These are phyloP conservation scores for Waltiozyma sp. DNA, from an alignment of 1,139 yeast species.

Conservation along the genomic window DNA sequence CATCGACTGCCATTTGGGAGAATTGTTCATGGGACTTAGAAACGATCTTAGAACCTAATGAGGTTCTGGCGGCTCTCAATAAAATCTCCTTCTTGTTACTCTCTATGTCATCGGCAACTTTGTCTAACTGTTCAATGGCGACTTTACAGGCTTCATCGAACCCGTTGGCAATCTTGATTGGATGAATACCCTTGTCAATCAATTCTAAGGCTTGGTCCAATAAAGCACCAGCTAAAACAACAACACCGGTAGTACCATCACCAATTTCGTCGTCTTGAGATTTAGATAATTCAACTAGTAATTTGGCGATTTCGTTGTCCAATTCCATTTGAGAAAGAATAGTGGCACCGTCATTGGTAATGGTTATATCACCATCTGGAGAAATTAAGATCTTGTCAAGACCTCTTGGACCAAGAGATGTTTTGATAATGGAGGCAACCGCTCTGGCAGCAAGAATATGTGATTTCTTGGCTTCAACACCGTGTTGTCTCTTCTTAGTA, in stretches of 20 bases:
- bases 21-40: conserved; percentile 89
- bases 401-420: conserved; percentile 97
- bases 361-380: conserved; percentile 96
- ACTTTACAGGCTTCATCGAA: conserved; percentile 94
- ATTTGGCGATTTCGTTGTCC: conserved; percentile 91
- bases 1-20: conserved; percentile 95
- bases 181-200: conserved; percentile 95
- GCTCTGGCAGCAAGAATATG: conserved; percentile 95
- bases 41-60: conserved; percentile 91
- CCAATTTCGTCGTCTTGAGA: conserved; percentile 99
- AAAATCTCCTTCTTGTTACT: conserved; percentile 41
- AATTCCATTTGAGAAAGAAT: conserved; percentile 92
- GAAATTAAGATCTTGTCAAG: conserved; percentile 85
- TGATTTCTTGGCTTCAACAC: conserved; percentile 88
- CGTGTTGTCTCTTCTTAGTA: conserved; percentile 81
- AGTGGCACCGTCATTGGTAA: conserved; percentile 98
- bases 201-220: conserved; percentile 90
- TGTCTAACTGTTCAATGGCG: conserved; percentile 70
- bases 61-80: conserved; percentile 86
- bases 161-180: conserved; percentile 93
- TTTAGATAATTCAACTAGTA: conserved; percentile 84
- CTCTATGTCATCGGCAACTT: conserved; percentile 43
- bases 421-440: conserved; percentile 83
- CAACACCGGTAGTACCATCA: conserved; percentile 99
- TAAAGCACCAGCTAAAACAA: conserved; percentile 88